Conservation (phyloP, 1,284 basidiomycete genomes). For the Tremellales sp. region DNA sequence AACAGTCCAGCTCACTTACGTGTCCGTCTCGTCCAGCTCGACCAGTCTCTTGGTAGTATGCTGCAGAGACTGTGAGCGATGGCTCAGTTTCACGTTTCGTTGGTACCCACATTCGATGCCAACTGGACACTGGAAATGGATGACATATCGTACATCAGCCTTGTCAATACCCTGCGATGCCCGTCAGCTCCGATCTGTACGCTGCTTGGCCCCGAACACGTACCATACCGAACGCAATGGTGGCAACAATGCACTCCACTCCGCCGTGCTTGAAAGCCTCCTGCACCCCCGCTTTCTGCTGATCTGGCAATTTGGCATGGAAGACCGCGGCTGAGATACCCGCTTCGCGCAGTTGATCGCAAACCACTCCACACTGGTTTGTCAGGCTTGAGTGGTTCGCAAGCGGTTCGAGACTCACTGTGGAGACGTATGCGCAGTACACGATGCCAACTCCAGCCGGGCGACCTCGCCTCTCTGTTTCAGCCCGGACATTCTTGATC, state of each 20-base stretch:
- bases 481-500: slow-evolving; percentile 49
- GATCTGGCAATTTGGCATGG: slow-evolving; percentile 59
- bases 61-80: slow-evolving; percentile 45
- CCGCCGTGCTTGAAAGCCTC: slow-evolving; percentile 52
- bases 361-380: slow-evolving; percentile 62
- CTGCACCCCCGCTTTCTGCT: slow-evolving; percentile 56
- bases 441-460: slow-evolving; percentile 58
- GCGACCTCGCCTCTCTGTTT: slow-evolving; percentile 20
- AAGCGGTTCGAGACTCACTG: slow-evolving; percentile 11
- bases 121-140: slow-evolving; percentile 65
- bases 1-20: slow-evolving; percentile 50
- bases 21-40: slow-evolving; percentile 77
- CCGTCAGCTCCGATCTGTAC: neutral
- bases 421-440: slow-evolving; percentile 58
- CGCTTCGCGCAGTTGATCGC: slow-evolving; percentile 58
- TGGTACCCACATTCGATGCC: slow-evolving; percentile 66
- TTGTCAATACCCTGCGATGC: slow-evolving; percentile 79
- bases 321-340: slow-evolving; percentile 71
- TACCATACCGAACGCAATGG: slow-evolving; percentile 75
- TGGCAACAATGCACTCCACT: slow-evolving; percentile 55
- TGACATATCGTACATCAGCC: slow-evolving; percentile 63
- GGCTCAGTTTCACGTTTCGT: too few species aligned
- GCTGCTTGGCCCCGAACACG: slow-evolving; percentile 4
- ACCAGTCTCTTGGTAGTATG: slow-evolving; percentile 85
- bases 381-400: neutral